Evolutionary conservation across 2,329 filamentous ascomycete genomes (phyloP).

Genomic region (Leptographium lundbergii): DNA sequence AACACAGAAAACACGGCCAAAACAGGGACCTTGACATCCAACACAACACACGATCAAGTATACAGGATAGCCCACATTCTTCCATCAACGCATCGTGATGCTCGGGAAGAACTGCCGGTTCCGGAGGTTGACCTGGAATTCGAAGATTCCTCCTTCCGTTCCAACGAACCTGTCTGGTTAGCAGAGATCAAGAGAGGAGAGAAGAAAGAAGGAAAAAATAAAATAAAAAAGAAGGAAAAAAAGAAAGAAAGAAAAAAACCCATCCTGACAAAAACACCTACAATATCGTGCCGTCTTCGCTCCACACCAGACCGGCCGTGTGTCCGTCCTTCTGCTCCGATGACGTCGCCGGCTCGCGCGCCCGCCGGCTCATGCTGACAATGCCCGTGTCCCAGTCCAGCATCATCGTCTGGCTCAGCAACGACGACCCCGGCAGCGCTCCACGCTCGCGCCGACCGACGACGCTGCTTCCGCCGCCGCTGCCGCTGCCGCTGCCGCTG

Average conservation of each 20-base stretch:
- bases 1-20: background rate
- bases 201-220: background rate
- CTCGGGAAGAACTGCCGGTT: conserved; percentile 47
- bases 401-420: conserved; percentile 23
- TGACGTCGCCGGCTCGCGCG: conserved; percentile 4
- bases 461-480: background rate
- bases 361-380: background rate
- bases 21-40: no score
- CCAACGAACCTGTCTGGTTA: conserved; percentile 40
- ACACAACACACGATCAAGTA: background rate
- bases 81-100: conserved; percentile 35
- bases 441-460: background rate
- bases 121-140: conserved; percentile 54
- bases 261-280: conserved; percentile 24
- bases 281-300: conserved; percentile 45
- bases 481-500: background rate
- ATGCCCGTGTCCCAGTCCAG: conserved; percentile 17
- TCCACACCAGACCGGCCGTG: conserved; percentile 51
- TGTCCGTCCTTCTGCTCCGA: conserved; percentile 49
- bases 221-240: background rate
- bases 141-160: conserved; percentile 62
- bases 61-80: background rate
- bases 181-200: background rate
- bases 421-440: conserved; percentile 6
- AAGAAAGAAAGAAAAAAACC: background rate